These are phyloP conservation scores for Trichoderma oligosporum DNA, from an alignment of 2,329 filamentous ascomycete species.

Conservation along the genomic window DNA sequence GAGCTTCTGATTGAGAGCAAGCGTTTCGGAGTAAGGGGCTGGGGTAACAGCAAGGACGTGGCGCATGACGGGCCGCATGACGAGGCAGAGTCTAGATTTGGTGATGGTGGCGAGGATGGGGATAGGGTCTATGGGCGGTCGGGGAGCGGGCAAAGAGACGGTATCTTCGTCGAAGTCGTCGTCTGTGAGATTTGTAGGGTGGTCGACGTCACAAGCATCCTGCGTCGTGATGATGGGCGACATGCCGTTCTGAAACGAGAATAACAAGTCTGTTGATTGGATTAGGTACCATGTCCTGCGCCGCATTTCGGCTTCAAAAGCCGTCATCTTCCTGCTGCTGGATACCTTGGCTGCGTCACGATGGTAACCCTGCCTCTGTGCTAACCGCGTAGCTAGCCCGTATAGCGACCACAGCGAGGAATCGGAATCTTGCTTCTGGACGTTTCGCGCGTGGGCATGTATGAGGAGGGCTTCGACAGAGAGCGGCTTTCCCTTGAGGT, in stretches of 20 bases:
- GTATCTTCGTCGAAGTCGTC: conserved; percentile 50
- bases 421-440: conserved; percentile 41
- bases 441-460: conserved; percentile 42
- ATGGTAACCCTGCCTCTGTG: conserved; percentile 51
- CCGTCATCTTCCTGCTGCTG: conserved; percentile 33
- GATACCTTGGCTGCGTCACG: conserved; percentile 44
- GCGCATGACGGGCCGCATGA: conserved; percentile 43
- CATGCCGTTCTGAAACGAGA: conserved; percentile 52
- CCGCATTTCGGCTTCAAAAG: conserved; percentile 51
- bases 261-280: conserved; percentile 45
- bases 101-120: conserved; percentile 41
- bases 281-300: conserved; percentile 47
- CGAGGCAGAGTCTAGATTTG: conserved; percentile 42
- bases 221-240: conserved; percentile 48
- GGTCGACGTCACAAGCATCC: conserved; percentile 44
- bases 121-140: conserved; percentile 42
- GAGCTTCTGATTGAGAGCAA: conserved; percentile 40
- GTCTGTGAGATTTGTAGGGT: conserved; percentile 46
- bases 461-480: conserved; percentile 50
- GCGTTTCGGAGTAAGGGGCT: conserved; percentile 35
- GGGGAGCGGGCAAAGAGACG: conserved; percentile 40
- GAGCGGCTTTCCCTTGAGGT: conserved; percentile 43
- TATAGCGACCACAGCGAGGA: conserved; percentile 47
- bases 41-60: conserved; percentile 38
- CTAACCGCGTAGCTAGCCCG: conserved; percentile 44